phyloP scores from a whole-genome alignment of 345 rosid species.

The Mallotus nudiflorus region DNA sequence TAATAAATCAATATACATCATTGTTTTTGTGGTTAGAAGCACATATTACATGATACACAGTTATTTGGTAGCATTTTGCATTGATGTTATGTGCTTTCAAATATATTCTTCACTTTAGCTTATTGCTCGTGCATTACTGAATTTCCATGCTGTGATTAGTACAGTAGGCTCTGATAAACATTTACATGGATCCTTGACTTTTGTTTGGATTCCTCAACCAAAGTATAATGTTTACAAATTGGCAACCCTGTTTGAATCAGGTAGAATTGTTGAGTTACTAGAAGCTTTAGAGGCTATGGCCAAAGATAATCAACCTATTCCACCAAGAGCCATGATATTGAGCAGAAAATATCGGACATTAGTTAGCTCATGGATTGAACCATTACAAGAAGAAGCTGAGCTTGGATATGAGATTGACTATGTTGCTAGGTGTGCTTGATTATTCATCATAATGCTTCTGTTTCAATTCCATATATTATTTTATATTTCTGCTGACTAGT shows the following conservation, averaged over 20 bases:
- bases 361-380: conserved; percentile 99
- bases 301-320: conserved; percentile 78
- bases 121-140: neutral
- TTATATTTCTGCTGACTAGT: neutral
- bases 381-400: conserved; percentile 95
- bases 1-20: neutral
- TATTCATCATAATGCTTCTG: conserved; percentile 7
- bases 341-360: conserved; percentile 89
- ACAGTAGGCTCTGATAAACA: too few relatives aligned
- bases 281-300: conserved; percentile 91
- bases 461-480: neutral
- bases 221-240: neutral
- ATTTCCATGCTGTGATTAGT: conserved; percentile 2
- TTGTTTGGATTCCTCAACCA: conserved; percentile 11
- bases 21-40: neutral
- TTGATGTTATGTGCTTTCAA: neutral
- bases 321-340: conserved; percentile 90
- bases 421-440: conserved; percentile 65
- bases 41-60: neutral
- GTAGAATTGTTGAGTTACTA: conserved; percentile 81
- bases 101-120: neutral
- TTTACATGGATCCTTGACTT: neutral
- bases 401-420: conserved; percentile 91
- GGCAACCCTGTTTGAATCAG: conserved; percentile 48
- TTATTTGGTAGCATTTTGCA: neutral